These are phyloP conservation scores for Acanthamoeba sp. DNA, from an alignment of 208 protist species.

Conservation along the genomic window DNA sequence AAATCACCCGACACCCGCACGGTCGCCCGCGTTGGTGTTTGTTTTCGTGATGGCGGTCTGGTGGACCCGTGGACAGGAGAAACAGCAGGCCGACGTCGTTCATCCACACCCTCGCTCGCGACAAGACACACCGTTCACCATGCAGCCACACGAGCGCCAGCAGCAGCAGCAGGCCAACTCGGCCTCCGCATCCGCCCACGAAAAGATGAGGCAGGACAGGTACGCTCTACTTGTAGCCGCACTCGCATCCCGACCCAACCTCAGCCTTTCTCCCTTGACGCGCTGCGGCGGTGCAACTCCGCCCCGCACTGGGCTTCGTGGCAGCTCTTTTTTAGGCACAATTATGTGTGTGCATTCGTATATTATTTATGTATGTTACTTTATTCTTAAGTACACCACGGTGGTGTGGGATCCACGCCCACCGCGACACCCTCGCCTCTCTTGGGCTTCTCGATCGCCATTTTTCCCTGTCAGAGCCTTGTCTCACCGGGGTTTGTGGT, in stretches of 20 bases:
- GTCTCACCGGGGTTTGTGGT: background rate
- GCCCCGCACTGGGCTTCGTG: background rate
- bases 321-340: background rate
- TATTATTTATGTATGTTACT: background rate
- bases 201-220: background rate
- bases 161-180: background rate
- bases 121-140: too few species aligned
- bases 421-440: background rate
- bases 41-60: too few species aligned
- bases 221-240: background rate
- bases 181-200: too few species aligned
- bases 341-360: background rate
- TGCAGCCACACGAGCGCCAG: background rate
- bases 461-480: background rate
- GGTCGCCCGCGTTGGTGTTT: too few species aligned
- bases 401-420: too few species aligned
- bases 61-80: too few species aligned
- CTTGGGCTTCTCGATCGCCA: background rate
- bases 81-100: too few species aligned
- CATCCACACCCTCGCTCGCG: too few species aligned
- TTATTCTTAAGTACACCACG: background rate
- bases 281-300: too few species aligned
- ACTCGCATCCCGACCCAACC: too few species aligned
- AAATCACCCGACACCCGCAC: too few species aligned
- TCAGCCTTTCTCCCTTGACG: too few species aligned